Percentiles rank a stretch among this genome's conserved stretches.
Conservation (phyloP, 306 rosid species). For the Fragaria ananassa region DNA sequence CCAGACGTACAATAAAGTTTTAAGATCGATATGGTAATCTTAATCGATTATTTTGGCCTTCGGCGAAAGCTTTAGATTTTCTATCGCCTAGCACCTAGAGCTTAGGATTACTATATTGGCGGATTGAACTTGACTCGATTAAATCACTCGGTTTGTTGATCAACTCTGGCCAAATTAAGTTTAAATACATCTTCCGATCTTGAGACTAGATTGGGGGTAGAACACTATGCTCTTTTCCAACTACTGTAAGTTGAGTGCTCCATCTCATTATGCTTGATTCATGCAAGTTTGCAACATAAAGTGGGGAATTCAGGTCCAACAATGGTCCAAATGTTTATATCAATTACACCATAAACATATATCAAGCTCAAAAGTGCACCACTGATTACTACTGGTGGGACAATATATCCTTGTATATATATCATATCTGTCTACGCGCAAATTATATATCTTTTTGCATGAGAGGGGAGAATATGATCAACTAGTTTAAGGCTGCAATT, state of each 20-base stretch:
- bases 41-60: no score
- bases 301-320: neutral
- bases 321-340: neutral
- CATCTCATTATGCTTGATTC: conserved; percentile 4
- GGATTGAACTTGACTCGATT: neutral
- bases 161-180: neutral
- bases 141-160: neutral
- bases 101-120: neutral
- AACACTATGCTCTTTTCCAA: neutral
- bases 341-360: neutral
- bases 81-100: no score
- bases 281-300: neutral
- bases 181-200: neutral
- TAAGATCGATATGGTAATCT: no score
- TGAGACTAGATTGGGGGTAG: neutral
- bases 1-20: no score
- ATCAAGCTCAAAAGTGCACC: neutral
- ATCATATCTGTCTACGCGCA: conserved; percentile 11
- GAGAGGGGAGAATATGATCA: neutral
- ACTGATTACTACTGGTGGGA: neutral
- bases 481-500: conserved; percentile 46
- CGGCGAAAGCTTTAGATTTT: no score
- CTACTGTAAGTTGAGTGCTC: neutral
- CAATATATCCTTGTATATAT: neutral
- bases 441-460: neutral